Evolutionary conservation across 371 early-diverging fungal species (phyloP), one percentile per base, ranked within the genome.

Genomic region (Mucor racemosus): DNA sequence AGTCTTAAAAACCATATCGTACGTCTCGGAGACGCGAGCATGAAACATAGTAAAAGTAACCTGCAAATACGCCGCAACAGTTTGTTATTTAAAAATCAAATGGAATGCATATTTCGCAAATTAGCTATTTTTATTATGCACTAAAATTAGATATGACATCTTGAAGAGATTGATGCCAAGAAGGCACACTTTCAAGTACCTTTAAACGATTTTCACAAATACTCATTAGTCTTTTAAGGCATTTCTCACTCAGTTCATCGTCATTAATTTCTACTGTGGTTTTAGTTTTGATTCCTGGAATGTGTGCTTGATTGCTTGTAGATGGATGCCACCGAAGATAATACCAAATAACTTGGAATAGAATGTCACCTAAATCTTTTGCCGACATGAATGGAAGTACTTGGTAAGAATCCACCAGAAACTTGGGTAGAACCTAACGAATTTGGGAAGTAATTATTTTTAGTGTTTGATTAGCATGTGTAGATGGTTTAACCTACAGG

Each of bases 331-430:
- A 73, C 13, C 82, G 65, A n/a, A 78, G 31, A 62, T 70, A 79
- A 3, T 75, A 73, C 82, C 82, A 82, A 19, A 79, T 58, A 7
- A 72, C 66, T 44, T 72, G 68, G 57, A 75, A 69, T 8, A 82
- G 59, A 1, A 78, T 44, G 34, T 69, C 64, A 5, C 80, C 82
- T 33, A 82, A 36, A 7, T 82, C 78, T 34, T 75, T 55, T 1
- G 73, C 73, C 15, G 77, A 72, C 64, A 82, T 57, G 53, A 75
- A 75, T 2, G 80, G 74, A 31, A 79, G 67, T n/a, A 82, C 62
- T 1, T 66, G 68, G 50, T 75, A 62, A 10, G 61, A 19, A 38
- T 77, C 34, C 1, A 66, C 62, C 6, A 77, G 48, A 5, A 71
- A 66, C 3, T 57, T 41, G 7, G 81, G 79, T 48, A 74, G 50